Conservation (phyloP, 2,329 filamentous ascomycete genomes). For the Anisogramma anomala region DNA sequence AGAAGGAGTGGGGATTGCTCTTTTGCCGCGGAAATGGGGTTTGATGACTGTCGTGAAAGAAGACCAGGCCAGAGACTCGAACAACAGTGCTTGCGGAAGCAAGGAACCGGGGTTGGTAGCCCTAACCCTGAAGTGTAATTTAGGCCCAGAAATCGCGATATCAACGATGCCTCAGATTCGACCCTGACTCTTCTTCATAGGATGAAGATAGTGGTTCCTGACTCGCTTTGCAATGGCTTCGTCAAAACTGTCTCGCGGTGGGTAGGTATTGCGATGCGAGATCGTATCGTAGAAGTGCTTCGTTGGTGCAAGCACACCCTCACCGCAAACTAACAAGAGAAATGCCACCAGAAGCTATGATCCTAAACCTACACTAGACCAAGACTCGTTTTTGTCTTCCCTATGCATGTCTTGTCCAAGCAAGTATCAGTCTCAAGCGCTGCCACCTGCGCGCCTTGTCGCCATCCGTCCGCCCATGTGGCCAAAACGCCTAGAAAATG, state of each 20-base stretch:
- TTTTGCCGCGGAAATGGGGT: background rate
- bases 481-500: constrained; percentile 13
- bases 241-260: background rate
- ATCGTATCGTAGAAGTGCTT: background rate
- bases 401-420: background rate
- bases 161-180: no score
- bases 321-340: background rate
- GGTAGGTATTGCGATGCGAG: background rate
- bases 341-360: background rate
- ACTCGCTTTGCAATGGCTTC: background rate
- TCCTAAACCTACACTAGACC: constrained; percentile 8
- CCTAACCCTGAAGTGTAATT: no score
- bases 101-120: constrained; percentile 1
- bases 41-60: constrained; percentile 3
- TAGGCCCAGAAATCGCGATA: background rate
- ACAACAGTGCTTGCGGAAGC: background rate
- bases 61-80: no score
- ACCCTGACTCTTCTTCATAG: no score
- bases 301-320: background rate
- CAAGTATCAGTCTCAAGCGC: background rate
- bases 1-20: constrained; percentile 14
- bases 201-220: no score
- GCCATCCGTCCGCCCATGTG: background rate
- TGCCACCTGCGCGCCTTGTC: background rate
- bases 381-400: background rate